Base-by-base conservation (phyloP, 176 grass and related monocot genomes). In the Oryza longistaminata region DNA sequence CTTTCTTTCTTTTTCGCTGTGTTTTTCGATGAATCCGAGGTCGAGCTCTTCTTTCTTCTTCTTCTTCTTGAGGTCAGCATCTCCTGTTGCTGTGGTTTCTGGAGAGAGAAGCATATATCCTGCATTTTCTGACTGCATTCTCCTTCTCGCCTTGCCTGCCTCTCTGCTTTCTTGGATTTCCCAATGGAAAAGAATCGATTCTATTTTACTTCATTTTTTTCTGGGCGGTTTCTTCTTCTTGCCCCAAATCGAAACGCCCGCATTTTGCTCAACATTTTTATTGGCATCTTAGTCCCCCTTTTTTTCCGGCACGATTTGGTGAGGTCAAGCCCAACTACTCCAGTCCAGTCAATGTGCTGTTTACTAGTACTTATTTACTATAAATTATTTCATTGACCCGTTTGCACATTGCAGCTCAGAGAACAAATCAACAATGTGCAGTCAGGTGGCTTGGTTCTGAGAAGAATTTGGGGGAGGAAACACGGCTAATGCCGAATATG, bases 401-500 rank as follows among this genome's bases (percentile, higher is more conserved):
- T 69, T 64, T 64, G 75, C 49, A 64, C 62, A 42, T 70, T 64
- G 75, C 69, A 75, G 80, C 21, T 70, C 21, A 82, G 69, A 52
- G 45, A n/a, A 22, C 9, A 43, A 43, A 11, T 43, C 42, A 43
- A 43, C 39, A 34, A 73, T 87, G 84, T 64, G 68, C 75, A 22
- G 7, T 43, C 48, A 55, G 21, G 55, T 65, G 19, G 3, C 13
- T 42, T 21, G 31, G 9, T 61, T 79, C 27, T 90, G 50, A 82
- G 15, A 19, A 77, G 5, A 75, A 64, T 43, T 21, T 21, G 53
- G 61, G 43, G 52, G 71, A 49, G 33, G 26, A 52, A 74, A 34
- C 43, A 27, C 14, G 21, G 40, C 33, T 81, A 87, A 87, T 90
- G 77, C 86, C 81, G 11, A 95, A 95, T 80, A 94, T 98, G 93